These are phyloP conservation scores for Fusarium pseudoanthophilum DNA, from an alignment of 2,329 filamentous ascomycete genomes.

Conservation along the genomic window DNA sequence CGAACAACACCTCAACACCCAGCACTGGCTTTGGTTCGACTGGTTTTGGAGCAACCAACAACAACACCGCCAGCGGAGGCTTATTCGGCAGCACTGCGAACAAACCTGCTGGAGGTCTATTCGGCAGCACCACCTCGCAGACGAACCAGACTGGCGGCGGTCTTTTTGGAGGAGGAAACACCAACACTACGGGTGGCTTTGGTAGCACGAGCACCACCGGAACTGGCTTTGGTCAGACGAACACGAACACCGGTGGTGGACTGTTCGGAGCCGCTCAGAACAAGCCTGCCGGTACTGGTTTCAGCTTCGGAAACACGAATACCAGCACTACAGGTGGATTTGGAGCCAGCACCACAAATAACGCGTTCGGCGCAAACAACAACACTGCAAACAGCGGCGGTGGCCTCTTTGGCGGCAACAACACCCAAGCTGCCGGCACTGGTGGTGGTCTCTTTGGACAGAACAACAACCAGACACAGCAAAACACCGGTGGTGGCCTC, in stretches of 20 bases:
- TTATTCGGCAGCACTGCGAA: slow-evolving; percentile 47
- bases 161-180: slow-evolving; percentile 42
- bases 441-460: slow-evolving; percentile 56
- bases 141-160: slow-evolving; percentile 42
- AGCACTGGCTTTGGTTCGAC: slow-evolving; percentile 43
- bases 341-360: slow-evolving; percentile 39
- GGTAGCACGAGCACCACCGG: slow-evolving; percentile 40
- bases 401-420: slow-evolving; percentile 58
- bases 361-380: slow-evolving; percentile 45
- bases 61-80: slow-evolving; percentile 44
- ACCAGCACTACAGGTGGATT: slow-evolving; percentile 44
- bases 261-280: slow-evolving; percentile 58
- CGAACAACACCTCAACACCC: slow-evolving; percentile 44
- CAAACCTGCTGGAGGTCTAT: slow-evolving; percentile 51
- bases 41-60: slow-evolving; percentile 55
- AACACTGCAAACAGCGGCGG: slow-evolving; percentile 46
- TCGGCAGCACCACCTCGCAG: slow-evolving; percentile 46
- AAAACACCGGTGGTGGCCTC: slow-evolving; percentile 41
- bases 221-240: slow-evolving; percentile 53
- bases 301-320: slow-evolving; percentile 57
- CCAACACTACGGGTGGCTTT: slow-evolving; percentile 31
- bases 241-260: slow-evolving; percentile 47
- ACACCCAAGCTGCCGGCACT: slow-evolving; percentile 51
- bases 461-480: slow-evolving; percentile 48
- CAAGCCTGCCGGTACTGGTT: slow-evolving; percentile 51